These are phyloP conservation scores for Turritis glabra DNA, from an alignment of 345 rosid genomes.

Conservation along the genomic window DNA sequence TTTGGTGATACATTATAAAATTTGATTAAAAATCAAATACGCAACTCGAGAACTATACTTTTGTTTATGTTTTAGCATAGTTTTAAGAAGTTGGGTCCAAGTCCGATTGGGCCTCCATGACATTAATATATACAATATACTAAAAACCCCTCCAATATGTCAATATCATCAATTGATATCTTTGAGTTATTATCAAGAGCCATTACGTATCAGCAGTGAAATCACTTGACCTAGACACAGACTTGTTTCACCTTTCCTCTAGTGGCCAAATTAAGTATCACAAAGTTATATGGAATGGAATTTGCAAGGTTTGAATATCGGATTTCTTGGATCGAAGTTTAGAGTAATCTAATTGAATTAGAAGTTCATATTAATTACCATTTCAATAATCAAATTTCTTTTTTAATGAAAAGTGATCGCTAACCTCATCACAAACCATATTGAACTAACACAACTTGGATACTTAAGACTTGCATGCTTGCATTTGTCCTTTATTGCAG, in stretches of 20 bases:
- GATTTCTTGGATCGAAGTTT: not conserved
- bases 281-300: not conserved
- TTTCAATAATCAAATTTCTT: too few species aligned
- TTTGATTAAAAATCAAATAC: too few species aligned
- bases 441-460: not conserved
- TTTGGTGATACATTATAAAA: not conserved
- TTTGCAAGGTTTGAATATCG: not conserved
- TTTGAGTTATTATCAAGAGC: not conserved
- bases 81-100: conserved; percentile 18
- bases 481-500: conserved; percentile 5
- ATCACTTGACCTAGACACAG: conserved; percentile 5
- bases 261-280: conserved; percentile 13
- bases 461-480: conserved; percentile 11
- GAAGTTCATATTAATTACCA: too few species aligned
- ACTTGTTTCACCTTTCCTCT: conserved; percentile 16
- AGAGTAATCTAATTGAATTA: too few species aligned
- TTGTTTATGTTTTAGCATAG: conserved; percentile 6
- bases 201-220: not conserved
- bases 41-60: not conserved
- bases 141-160: too few species aligned
- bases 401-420: not conserved
- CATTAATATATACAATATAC: too few species aligned
- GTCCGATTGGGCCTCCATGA: conserved; percentile 1
- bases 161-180: too few species aligned
- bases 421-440: conserved; percentile 3